These are phyloP conservation scores for Fomes fomentarius DNA, from an alignment of 1,284 basidiomycete species.

Conservation along the genomic window DNA sequence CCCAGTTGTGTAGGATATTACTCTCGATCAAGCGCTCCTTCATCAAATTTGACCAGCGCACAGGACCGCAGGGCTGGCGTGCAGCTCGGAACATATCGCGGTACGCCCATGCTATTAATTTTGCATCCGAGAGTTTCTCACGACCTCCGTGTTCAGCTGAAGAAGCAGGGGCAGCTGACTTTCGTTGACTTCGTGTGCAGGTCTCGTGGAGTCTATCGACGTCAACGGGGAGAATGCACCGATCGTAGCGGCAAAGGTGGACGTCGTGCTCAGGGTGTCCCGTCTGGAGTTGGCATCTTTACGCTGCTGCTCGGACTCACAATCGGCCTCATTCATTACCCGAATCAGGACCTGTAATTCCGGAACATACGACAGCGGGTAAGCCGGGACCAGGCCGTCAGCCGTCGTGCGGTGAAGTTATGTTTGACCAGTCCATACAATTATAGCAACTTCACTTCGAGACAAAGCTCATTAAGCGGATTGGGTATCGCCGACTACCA, in stretches of 20 bases:
- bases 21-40: no score
- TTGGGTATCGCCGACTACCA: conserved; percentile 95
- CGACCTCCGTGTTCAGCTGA: conserved; percentile 48
- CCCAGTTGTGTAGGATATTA: no score
- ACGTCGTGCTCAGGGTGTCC: conserved; percentile 78
- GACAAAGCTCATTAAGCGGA: conserved; percentile 95
- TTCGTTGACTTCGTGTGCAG: conserved; percentile 94
- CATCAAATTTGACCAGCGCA: conserved; percentile 93
- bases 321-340: no score
- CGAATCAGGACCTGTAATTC: no score
- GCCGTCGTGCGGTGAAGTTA: no score
- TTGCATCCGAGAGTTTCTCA: conserved; percentile 2
- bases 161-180: conserved; percentile 77
- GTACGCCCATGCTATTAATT: conserved; percentile 41
- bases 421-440: no score
- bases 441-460: conserved; percentile 43
- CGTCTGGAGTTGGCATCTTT: conserved; percentile 99
- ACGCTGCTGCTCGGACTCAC: no score
- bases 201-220: conserved; percentile 96
- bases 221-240: conserved; percentile 98
- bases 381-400: no score
- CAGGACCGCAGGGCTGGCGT: no score
- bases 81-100: conserved; percentile 75
- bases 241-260: conserved; percentile 91
- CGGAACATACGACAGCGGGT: no score